Conservation (phyloP, 2,329 filamentous ascomycete genomes). For the Penicillium sp. region DNA sequence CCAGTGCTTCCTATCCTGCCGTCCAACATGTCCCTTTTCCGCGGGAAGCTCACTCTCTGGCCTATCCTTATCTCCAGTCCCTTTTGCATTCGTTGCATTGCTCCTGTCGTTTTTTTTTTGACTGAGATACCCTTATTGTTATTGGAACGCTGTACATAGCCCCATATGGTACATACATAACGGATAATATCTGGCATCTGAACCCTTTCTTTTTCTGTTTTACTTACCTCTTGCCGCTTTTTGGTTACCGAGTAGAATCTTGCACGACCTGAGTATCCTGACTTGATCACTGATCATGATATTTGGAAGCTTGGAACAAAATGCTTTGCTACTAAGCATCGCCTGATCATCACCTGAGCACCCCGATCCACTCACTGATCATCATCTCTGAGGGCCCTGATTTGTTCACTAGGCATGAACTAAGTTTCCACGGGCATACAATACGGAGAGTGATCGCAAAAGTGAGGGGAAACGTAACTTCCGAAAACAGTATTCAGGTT, state of each 20-base stretch:
- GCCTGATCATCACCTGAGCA: not conserved
- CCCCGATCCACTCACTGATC: not conserved
- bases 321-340: not conserved
- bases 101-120: not conserved
- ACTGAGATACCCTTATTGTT: conserved; percentile 11
- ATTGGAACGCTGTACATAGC: not conserved
- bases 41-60: not conserved
- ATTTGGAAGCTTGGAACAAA: not conserved
- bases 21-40: not conserved
- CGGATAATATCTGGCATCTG: not conserved
- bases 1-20: not conserved
- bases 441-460: too few species aligned
- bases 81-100: conserved; percentile 3
- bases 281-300: not conserved
- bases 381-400: not conserved
- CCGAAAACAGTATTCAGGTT: not conserved
- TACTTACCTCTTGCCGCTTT: not conserved
- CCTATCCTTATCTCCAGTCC: not conserved
- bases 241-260: not conserved
- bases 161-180: not conserved
- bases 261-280: not conserved
- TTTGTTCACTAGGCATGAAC: not conserved
- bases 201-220: not conserved
- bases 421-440: too few species aligned
- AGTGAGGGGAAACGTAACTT: not conserved